Percentiles rank a stretch among this genome's conserved stretches.
Conservation (phyloP, 768 basidiomycete species). For the Steccherinum ochraceum region DNA sequence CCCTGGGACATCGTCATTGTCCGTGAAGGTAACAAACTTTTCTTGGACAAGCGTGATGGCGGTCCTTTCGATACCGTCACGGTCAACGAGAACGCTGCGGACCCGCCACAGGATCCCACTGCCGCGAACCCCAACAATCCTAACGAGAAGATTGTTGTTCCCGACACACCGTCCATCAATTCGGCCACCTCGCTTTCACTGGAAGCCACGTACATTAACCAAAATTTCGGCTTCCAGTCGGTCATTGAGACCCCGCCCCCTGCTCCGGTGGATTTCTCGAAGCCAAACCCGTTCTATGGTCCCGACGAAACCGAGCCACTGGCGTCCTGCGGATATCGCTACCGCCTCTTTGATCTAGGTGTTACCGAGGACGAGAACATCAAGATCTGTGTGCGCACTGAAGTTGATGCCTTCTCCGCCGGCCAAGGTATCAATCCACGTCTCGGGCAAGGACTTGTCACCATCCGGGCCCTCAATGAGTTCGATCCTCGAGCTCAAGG, state of each 20-base stretch:
- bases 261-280: conserved; percentile 63
- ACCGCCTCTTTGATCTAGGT: conserved; percentile 90
- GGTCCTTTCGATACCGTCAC: conserved; percentile 96
- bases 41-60: conserved; percentile 96
- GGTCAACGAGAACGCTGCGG: conserved; percentile 97
- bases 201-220: conserved; percentile 98
- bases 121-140: conserved; percentile 77
- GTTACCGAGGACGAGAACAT: conserved; percentile 88
- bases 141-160: conserved; percentile 49
- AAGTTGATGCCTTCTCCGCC: conserved; percentile 85
- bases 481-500: conserved; percentile 90
- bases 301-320: conserved; percentile 93
- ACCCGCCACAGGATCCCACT: conserved; percentile 82
- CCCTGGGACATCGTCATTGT: conserved; percentile 98
- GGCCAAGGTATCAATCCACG: conserved; percentile 49
- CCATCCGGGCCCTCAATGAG: conserved; percentile 94
- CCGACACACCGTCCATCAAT: conserved; percentile 83
- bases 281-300: conserved; percentile 94
- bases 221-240: conserved; percentile 96
- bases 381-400: conserved; percentile 88
- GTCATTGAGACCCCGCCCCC: conserved; percentile 67
- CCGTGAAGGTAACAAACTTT: conserved; percentile 88
- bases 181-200: conserved; percentile 88
- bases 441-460: conserved; percentile 74
- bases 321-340: conserved; percentile 94